A percentile compares a stretch with the other conserved stretches of the same genome.
Evolutionary conservation across 345 rosid genomes (phyloP).

Genomic region (Salix viminalis): DNA sequence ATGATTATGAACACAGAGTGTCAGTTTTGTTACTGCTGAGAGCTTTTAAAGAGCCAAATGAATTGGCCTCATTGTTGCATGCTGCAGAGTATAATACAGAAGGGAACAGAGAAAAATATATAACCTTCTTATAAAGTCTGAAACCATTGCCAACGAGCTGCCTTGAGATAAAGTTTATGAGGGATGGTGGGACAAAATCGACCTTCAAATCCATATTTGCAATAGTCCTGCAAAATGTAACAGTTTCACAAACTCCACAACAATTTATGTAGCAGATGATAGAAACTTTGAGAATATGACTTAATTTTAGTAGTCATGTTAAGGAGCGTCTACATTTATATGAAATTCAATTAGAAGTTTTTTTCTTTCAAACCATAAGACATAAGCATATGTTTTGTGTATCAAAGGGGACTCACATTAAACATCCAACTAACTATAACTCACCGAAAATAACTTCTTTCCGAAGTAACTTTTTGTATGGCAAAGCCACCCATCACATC

Average conservation of each 20-base stretch:
- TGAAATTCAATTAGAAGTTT: not conserved
- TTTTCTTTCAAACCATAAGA: not conserved
- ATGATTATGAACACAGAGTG: not conserved
- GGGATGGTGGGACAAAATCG: constrained; percentile 84
- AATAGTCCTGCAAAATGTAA: constrained; percentile 59
- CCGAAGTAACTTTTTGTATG: constrained; percentile 70
- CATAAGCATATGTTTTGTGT: not conserved
- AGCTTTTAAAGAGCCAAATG: constrained; percentile 3
- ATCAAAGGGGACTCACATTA: not conserved
- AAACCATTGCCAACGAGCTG: constrained; percentile 89
- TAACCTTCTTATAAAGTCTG: constrained; percentile 89
- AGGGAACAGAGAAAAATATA: not conserved
- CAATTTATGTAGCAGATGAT: not conserved
- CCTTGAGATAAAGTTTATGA: constrained; percentile 81
- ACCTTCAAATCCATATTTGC: constrained; percentile 79
- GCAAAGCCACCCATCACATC: constrained; percentile 85
- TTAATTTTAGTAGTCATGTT: not conserved
- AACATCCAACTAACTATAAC: constrained; percentile 7
- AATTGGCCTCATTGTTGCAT: not conserved
- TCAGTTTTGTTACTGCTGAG: not conserved
- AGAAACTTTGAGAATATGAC: too few relatives aligned
- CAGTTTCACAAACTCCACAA: constrained; percentile 3
- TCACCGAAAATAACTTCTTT: constrained; percentile 83
- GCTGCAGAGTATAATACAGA: not conserved
- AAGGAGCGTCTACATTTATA: not conserved